Base-by-base conservation (phyloP, 768 basidiomycete genomes). In the Rhodotorula taiwanensis region DNA sequence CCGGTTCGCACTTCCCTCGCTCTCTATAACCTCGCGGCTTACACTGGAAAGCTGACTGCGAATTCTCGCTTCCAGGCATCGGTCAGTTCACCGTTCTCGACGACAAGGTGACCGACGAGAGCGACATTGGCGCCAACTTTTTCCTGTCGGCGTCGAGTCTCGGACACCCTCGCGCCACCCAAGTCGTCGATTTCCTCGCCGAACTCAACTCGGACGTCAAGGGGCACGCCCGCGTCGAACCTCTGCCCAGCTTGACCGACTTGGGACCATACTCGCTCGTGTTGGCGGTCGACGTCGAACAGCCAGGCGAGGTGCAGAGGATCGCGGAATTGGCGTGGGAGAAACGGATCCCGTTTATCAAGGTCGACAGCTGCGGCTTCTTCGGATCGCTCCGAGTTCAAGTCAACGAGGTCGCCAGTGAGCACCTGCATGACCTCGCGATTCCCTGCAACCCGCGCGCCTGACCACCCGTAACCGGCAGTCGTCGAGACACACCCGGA, bases 1-100 rank as follows among this genome's bases (percentile, higher is more conserved):
- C 95, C 4, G 94, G 79, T 78, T n/a, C n/a, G n/a, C n/a, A 23
- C n/a, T 14, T 52, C 23, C 58, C n/a, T 30, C 21, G 41, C 6
- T 36, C n/a, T 16, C 33, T 52, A 23, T 34, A n/a, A 13, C 15
- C 14, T 11, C 31, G 4, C 30, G n/a, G n/a, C 20, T 31, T 15
- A 11, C 55, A 21, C 52, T n/a, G 36, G 52, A 18, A 18, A 42
- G 34, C 28, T n/a, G n/a, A n/a, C n/a, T n/a, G n/a, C n/a, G n/a
- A n/a, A n/a, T n/a, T n/a, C 58, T 5, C 36, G 34, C 16, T 0
- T 5, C 34, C 60, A 79, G 78, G 94, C 13, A 84, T 97, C 68
- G 90, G 93, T n/a, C 84, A 88, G 73, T 98, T 95, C 75, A 94
- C 93, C 52, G 83, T 98, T 74, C 82, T 95, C 62, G 91, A 93